Base-by-base conservation (phyloP, 2,329 filamentous ascomycete genomes). In the Coniochaeta prunicola region DNA sequence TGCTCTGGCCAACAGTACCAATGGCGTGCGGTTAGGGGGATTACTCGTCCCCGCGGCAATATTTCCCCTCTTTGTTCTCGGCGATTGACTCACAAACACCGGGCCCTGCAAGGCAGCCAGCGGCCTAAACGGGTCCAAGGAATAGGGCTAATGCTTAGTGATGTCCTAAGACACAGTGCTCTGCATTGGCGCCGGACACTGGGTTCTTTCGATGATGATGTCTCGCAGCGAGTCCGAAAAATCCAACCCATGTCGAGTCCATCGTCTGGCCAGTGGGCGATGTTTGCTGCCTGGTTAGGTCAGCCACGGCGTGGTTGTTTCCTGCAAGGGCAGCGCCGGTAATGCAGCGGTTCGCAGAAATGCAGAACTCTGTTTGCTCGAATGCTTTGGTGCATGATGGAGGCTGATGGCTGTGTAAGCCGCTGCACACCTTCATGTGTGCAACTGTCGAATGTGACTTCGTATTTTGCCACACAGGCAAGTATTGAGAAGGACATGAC, bases 371-470 rank as follows among this genome's bases (percentile, higher is more conserved):
- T 19, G 21, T 28, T 21, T 17, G 45, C 40, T 45, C 10, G 4
- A 45, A 45, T 21, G 40, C 45, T 50, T n/a, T 50, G 45, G 45
- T 50, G 45, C 45, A 50, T 50, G 21, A 50, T 50, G 45, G 45
- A 28, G 45, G 24, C 28, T 50, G 21, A 50, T 28, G 45, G 45
- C 45, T 50, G 45, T 50, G 45, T 50, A 30, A 50, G 45, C 45
- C 45, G 30, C 45, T 26, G 24, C 45, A 50, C 13, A 17, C 24
- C 45, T 50, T 21, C 45, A 30, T 12, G 7, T 28, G 21, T 21
- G 15, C 5, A 13, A 15, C 3, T 17, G n/a, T n/a, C n/a, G 10
- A 26, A 28, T 26, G 40, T 26, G 17, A 45, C n/a, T 45, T 21
- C 40, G 40, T 45, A 30, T 28, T 17, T 13, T 50, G 2, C 13